Evolutionary conservation across 371 early-diverging fungal species (phyloP).

Genomic region (Haplosporangium sp.): DNA sequence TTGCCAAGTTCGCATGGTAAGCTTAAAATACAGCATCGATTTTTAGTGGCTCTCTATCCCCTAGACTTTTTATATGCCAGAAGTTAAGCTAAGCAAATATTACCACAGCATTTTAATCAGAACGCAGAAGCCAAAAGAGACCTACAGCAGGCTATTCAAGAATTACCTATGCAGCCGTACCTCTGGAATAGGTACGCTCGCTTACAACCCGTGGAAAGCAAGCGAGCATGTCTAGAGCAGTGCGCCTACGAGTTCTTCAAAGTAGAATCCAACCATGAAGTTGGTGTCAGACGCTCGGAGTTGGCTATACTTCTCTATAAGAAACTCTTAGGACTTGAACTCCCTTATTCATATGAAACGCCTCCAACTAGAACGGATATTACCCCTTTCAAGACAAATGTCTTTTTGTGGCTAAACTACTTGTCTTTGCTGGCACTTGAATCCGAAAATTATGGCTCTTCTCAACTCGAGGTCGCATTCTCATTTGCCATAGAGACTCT

Average conservation of each 20-base stretch:
- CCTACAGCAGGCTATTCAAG: slow-evolving; percentile 17
- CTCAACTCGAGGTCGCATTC: slow-evolving; percentile 19
- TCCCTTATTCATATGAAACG: slow-evolving; percentile 19
- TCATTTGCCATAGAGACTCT: slow-evolving; percentile 16
- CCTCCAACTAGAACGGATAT: slow-evolving; percentile 17
- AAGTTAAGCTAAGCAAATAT: neutral
- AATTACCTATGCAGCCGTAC: slow-evolving; percentile 29
- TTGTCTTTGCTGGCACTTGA: slow-evolving; percentile 38
- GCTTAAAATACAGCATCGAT: neutral
- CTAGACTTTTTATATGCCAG: neutral
- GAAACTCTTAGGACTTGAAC: slow-evolving; percentile 33
- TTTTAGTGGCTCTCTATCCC: neutral
- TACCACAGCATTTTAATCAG: slow-evolving; percentile 25
- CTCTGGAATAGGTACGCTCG: slow-evolving; percentile 48
- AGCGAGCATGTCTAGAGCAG: slow-evolving; percentile 20
- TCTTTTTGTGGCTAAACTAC: slow-evolving; percentile 50
- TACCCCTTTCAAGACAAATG: slow-evolving; percentile 15
- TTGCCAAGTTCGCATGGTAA: slow-evolving; percentile 40
- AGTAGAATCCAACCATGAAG: neutral
- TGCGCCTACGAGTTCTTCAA: slow-evolving; percentile 30
- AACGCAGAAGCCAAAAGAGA: slow-evolving; percentile 9
- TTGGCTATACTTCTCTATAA: slow-evolving; percentile 25
- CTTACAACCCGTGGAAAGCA: slow-evolving; percentile 15
- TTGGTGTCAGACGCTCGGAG: slow-evolving; percentile 7
- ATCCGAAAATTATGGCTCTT: neutral